Base-by-base conservation (phyloP, 2,329 filamentous ascomycete genomes). In the Metarhizium brunneum region DNA sequence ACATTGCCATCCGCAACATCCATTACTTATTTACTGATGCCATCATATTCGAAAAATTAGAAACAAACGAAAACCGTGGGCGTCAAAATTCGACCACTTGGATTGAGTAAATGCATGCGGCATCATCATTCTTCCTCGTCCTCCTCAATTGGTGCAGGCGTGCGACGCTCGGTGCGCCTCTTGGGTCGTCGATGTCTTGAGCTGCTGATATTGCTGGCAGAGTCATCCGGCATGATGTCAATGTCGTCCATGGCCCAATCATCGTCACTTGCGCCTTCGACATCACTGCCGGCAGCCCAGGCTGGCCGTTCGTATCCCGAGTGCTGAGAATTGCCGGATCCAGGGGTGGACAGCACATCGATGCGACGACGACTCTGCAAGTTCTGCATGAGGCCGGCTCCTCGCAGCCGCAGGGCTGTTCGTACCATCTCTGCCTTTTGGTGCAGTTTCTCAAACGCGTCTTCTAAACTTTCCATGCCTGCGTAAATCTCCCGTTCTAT, bases 381-480 rank as follows among this genome's bases (percentile, higher is more conserved):
- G 70, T 71, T 84, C 76, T 76, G 78, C 62, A 81, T 81, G 4
- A 97, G 76, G 1, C 90, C 92, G 0, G 90, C 90, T 14, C 86
- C 85, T 45, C 92, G 87, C 67, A 94, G 88, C 6, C 92, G 86
- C 5, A 97, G 78, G 1, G 86, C 83, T 25, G 83, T 85, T 5
- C 92, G 85, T 16, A 96, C 88, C 18, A 78, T 71, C 72, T 96
- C 91, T 2, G 92, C 92, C 65, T 86, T 87, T 61, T 84, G 81
- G 67, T 97, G 92, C n/a, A 97, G 78, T 32, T 83, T 84, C 73
- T 97, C 92, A 63, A 97, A 96, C 0, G 92, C 91, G 66, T 96
- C 90, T 70, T 97, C 92, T 29, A 97, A 80, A 0, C 85, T 85
- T 72, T 97, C 92, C 92, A 97, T 97, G 59, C 92, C 90, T 38